Conservation (phyloP, 495 filamentous ascomycete genomes). For the Podospora tetraspora region DNA sequence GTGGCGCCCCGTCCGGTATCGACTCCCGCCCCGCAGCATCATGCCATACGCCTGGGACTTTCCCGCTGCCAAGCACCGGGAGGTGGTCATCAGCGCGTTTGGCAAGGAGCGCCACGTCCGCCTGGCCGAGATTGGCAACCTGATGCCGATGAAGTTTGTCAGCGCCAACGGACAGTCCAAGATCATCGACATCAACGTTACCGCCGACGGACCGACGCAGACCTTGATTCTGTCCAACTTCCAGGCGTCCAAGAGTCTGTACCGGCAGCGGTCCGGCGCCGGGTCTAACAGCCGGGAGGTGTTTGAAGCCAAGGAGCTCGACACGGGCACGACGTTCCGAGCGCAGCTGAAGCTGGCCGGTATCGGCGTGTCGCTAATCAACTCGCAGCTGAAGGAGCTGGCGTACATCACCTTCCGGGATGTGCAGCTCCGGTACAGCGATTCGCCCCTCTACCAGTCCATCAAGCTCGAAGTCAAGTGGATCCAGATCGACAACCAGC, state of each 20-base stretch:
- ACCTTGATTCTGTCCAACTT: slow-evolving; percentile 93
- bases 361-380: slow-evolving; percentile 89
- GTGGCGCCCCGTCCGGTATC: slow-evolving; percentile 87
- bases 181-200: slow-evolving; percentile 93
- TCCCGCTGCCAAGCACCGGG: slow-evolving; percentile 92
- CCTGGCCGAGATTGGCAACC: slow-evolving; percentile 91
- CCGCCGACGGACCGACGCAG: slow-evolving; percentile 90
- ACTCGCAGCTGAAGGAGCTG: slow-evolving; percentile 83
- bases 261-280: slow-evolving; percentile 72
- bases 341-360: slow-evolving; percentile 83
- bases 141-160: slow-evolving; percentile 74
- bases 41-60: slow-evolving; percentile 99
- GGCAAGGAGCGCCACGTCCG: slow-evolving; percentile 84
- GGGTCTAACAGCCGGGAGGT: slow-evolving; percentile 53
- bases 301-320: slow-evolving; percentile 89
- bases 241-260: slow-evolving; percentile 87
- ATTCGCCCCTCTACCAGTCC: slow-evolving; percentile 90
- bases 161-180: slow-evolving; percentile 61
- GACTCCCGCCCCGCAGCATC: slow-evolving; percentile 89
- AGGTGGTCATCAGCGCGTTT: slow-evolving; percentile 73
- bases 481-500: slow-evolving; percentile 98
- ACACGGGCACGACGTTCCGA: slow-evolving; percentile 80
- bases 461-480: slow-evolving; percentile 87
- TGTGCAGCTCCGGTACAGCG: slow-evolving; percentile 82
- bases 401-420: slow-evolving; percentile 93